These are phyloP conservation scores for Lactarius evosmus DNA, from an alignment of 768 basidiomycete species.

Conservation along the genomic window DNA sequence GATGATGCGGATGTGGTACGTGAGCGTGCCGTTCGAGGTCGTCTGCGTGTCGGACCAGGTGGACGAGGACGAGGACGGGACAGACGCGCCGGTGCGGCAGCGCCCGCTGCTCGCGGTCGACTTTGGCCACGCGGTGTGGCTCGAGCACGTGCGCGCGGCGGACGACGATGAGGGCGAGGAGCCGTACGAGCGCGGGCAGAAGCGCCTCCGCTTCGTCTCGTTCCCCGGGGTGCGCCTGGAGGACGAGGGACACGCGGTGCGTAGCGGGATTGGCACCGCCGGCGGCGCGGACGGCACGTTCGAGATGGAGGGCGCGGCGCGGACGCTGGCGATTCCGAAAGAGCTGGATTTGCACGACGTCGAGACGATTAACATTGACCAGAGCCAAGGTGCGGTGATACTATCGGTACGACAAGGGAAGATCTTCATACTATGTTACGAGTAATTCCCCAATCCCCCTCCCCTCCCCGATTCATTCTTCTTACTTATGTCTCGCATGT, in stretches of 20 bases:
- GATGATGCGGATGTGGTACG: slow-evolving; percentile 68
- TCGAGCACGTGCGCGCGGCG: slow-evolving; percentile 51
- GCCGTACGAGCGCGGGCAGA: slow-evolving; percentile 36
- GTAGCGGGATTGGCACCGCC: slow-evolving; percentile 7
- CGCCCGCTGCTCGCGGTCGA: slow-evolving; percentile 77
- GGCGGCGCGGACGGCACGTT: slow-evolving; percentile 34
- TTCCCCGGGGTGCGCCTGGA: slow-evolving; percentile 52
- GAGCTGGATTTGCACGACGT: slow-evolving; percentile 63
- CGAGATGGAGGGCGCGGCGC: slow-evolving; percentile 44
- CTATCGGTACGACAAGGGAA: slow-evolving; percentile 63
- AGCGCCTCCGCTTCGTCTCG: slow-evolving; percentile 65
- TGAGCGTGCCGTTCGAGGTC: slow-evolving; percentile 67
- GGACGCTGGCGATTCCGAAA: slow-evolving; percentile 60
- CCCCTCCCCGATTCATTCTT: background rate
- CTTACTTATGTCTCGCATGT: background rate
- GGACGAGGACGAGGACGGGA: slow-evolving; percentile 41
- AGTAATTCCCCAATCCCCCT: slow-evolving; percentile 28
- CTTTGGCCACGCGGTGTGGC: slow-evolving; percentile 86
- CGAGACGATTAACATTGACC: slow-evolving; percentile 77
- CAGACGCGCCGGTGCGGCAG: slow-evolving; percentile 40
- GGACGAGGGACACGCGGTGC: slow-evolving; percentile 33
- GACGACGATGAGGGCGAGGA: slow-evolving; percentile 35
- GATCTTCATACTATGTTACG: slow-evolving; percentile 72
- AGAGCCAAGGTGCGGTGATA: slow-evolving; percentile 70
- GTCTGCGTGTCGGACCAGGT: slow-evolving; percentile 56